Conservation (phyloP, 2,329 filamentous ascomycete species). For the Aotearoamyces nothofagi region DNA sequence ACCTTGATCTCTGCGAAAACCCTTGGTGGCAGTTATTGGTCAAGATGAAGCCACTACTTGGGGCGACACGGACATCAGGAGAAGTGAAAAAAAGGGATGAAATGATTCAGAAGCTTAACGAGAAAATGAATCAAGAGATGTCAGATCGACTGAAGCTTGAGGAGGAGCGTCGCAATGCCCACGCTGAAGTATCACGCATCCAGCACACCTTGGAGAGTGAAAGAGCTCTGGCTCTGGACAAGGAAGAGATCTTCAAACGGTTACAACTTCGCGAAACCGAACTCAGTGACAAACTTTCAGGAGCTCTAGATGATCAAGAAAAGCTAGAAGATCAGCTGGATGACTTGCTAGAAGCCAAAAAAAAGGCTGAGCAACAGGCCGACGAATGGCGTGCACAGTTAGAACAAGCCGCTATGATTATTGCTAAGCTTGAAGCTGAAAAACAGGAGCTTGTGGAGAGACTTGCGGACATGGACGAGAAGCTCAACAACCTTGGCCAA, state of each 20-base stretch:
- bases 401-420: constrained; percentile 81
- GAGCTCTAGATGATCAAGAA: constrained; percentile 87
- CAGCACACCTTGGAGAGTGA: constrained; percentile 94
- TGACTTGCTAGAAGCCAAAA: constrained; percentile 75
- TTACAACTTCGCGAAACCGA: constrained; percentile 84
- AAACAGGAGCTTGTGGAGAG: constrained; percentile 60
- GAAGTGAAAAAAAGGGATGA: constrained; percentile 94
- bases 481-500: constrained; percentile 54
- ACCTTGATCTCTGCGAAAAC: constrained; percentile 76
- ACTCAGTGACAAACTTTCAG: constrained; percentile 81
- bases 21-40: constrained; percentile 97
- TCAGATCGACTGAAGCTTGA: constrained; percentile 67
- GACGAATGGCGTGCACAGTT: constrained; percentile 67
- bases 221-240: constrained; percentile 86
- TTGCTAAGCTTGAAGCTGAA: constrained; percentile 72
- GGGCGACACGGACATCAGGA: constrained; percentile 77
- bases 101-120: constrained; percentile 75
- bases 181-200: constrained; percentile 75
- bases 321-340: constrained; percentile 88
- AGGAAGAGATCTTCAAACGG: constrained; percentile 98
- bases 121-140: constrained; percentile 65
- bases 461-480: constrained; percentile 52
- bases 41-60: constrained; percentile 88
- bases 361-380: constrained; percentile 71
- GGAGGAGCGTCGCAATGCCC: constrained; percentile 77